Percentiles rank a stretch among this genome's conserved stretches.
Conservation (phyloP, 768 basidiomycete genomes). For the Psilocybe sp. region DNA sequence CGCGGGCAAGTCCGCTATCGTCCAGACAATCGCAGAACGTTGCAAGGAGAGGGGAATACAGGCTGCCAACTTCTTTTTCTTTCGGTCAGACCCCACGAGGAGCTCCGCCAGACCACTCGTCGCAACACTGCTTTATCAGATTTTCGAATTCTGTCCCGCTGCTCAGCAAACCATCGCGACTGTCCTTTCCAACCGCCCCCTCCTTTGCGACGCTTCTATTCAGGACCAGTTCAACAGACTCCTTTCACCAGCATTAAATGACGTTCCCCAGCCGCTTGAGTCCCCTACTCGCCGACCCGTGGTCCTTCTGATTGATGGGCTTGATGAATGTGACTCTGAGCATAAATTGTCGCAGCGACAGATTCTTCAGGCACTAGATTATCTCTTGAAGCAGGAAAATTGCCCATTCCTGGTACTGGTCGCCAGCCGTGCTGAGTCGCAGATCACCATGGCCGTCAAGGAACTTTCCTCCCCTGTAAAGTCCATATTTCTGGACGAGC, state of each 20-base stretch:
- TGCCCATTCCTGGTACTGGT: slow-evolving; percentile 1
- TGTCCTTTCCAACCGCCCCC: slow-evolving; percentile 3
- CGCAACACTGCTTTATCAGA: slow-evolving; percentile 8
- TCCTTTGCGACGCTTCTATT: slow-evolving; percentile 3
- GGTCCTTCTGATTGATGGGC: slow-evolving; percentile 2
- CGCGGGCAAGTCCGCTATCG: slow-evolving; percentile 12
- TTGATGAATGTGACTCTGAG: slow-evolving; percentile 1
- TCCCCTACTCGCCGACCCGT: background rate
- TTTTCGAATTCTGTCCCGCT: slow-evolving; percentile 2
- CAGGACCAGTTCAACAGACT: background rate
- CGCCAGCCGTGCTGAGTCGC: slow-evolving; percentile 1
- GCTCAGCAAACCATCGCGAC: slow-evolving; percentile 2
- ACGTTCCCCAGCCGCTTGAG: background rate
- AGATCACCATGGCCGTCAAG: background rate
- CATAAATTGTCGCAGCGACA: background rate
- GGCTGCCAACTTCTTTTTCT: slow-evolving; percentile 12
- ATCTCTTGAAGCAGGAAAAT: background rate
- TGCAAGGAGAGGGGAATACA: background rate
- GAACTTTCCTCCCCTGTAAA: background rate
- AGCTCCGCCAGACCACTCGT: slow-evolving; percentile 2
- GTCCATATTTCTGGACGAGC: background rate
- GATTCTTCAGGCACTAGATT: background rate
- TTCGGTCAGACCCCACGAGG: background rate
- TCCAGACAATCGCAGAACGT: slow-evolving; percentile 10
- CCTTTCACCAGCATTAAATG: background rate